Evolutionary conservation across 2,329 filamentous ascomycete species (phyloP), one percentile per base, ranked within the genome.

Genomic region (Calonectria pauciramosa): DNA sequence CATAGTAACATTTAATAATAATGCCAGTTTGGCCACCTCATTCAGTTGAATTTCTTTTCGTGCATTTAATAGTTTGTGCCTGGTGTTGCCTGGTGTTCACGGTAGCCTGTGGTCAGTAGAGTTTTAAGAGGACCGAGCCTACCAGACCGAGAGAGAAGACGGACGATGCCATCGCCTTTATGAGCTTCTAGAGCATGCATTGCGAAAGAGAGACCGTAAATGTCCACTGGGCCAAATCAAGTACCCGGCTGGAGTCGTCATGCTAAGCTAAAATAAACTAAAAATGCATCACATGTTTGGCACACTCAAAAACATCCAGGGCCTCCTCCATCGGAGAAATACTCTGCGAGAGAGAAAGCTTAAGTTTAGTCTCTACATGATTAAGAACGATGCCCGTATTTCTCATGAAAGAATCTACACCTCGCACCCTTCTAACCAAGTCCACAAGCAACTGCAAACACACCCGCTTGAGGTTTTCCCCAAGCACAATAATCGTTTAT

Each of bases 1-100:
- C 41, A 70, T 73, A 73, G 60, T 26, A 56, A 38, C 71, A 73
- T 70, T 18, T 73, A 73, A 73, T 73, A 67, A 73, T 73, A 73
- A 73, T 73, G 67, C 64, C 70, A 72, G 26, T 41, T 41, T 41
- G 36, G 23, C 56, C 34, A 63, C 34, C 56, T 23, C 34, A 41
- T 18, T 41, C 3, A 3, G 20, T 38, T 60, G 5, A n/a, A 20
- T 6, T 16, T 54, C 14, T 47, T 44, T n/a, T 11, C 20, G 41
- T 47, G 20, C 11, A 20, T 11, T 10, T 47, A n/a, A 2, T 47
- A 47, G 41, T 47, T 47, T n/a, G 41, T n/a, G n/a, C n/a, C n/a
- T n/a, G n/a, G n/a, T n/a, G n/a, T n/a, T n/a, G 41, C 3, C 41
- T 8, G 20, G 36, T 16, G 14, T 38, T 14, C 13, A 38, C 16